These are phyloP conservation scores for Globisporangium takayamanum DNA, from an alignment of 352 stramenopile genomes.

Conservation along the genomic window DNA sequence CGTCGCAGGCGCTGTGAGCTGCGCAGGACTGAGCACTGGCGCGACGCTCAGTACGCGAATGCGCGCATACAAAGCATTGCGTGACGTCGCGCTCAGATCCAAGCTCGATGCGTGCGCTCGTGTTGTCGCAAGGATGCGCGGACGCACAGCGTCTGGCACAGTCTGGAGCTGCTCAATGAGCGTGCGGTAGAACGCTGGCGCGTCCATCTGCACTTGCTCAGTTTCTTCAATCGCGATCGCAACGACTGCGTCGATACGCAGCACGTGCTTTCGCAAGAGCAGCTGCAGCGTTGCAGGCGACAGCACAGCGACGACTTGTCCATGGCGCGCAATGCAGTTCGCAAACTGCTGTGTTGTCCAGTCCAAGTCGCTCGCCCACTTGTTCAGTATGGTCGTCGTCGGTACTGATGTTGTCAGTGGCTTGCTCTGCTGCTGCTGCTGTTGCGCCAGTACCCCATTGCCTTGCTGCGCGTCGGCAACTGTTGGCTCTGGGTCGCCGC, in stretches of 20 bases:
- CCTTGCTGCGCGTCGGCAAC: neutral
- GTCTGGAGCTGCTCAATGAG: conserved; percentile 24
- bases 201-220: conserved; percentile 52
- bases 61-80: conserved; percentile 53
- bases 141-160: neutral
- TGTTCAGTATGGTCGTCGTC: neutral
- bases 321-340: conserved; percentile 12
- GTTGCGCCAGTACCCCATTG: no score
- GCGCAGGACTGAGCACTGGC: conserved; percentile 25
- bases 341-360: conserved; percentile 15
- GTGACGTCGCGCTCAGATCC: conserved; percentile 23
- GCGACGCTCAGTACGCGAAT: conserved; percentile 61
- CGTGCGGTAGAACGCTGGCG: conserved; percentile 49
- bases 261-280: conserved; percentile 21
- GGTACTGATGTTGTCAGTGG: neutral
- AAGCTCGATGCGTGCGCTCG: conserved; percentile 42
- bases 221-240: conserved; percentile 59
- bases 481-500: neutral
- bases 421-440: no score
- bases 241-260: conserved; percentile 26
- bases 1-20: conserved; percentile 14
- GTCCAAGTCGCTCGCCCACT: conserved; percentile 20
- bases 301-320: conserved; percentile 29
- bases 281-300: conserved; percentile 40
- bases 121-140: conserved; percentile 58